Conservation (phyloP, 805 yeast species). For the Starmerella bombicola region DNA sequence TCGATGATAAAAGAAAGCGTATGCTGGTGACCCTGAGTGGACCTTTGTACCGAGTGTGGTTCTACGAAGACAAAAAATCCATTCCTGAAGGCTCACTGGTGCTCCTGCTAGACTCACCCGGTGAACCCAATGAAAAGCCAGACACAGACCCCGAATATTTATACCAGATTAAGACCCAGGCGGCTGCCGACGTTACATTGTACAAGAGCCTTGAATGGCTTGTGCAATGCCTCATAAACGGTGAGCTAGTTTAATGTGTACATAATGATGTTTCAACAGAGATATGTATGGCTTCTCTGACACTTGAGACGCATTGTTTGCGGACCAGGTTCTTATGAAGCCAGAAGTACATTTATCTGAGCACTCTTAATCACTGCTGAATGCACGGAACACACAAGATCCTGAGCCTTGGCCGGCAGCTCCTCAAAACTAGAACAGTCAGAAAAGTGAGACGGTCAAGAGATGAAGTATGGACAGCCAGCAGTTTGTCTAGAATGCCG, state of each 20-base stretch:
- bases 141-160: constrained; percentile 8
- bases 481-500: constrained; percentile 27
- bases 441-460: neutral
- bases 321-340: constrained; percentile 27
- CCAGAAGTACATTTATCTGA: constrained; percentile 18
- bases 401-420: constrained; percentile 3
- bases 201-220: constrained; percentile 25
- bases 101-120: constrained; percentile 10
- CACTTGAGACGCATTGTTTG: constrained; percentile 24
- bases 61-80: constrained; percentile 1
- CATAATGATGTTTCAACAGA: neutral
- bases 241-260: constrained; percentile 20
- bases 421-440: no score
- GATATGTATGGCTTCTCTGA: constrained; percentile 28
- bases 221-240: constrained; percentile 26
- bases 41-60: constrained; percentile 8
- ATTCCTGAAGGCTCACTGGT: constrained; percentile 20
- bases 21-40: constrained; percentile 14
- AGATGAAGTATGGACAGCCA: constrained; percentile 11
- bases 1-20: constrained; percentile 2
- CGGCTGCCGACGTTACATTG: constrained; percentile 12
- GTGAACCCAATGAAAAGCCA: constrained; percentile 1
- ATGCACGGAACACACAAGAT: constrained; percentile 10
- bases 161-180: constrained; percentile 12
- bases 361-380: constrained; percentile 26